These are phyloP conservation scores for Tuber aestivum DNA, from an alignment of 495 filamentous ascomycete species.

Conservation along the genomic window DNA sequence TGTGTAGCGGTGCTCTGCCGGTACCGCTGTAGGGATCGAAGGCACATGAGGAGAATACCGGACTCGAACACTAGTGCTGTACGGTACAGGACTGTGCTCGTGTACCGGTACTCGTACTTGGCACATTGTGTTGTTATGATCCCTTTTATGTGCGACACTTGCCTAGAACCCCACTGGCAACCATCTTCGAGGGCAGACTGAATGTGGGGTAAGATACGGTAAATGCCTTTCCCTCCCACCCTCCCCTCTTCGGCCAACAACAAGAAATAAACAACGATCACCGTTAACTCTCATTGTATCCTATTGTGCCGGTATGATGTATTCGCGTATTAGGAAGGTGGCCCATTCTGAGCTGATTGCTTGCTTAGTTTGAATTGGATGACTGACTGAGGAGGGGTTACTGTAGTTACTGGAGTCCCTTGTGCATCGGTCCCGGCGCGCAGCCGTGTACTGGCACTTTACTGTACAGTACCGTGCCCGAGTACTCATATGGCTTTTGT, in stretches of 20 bases:
- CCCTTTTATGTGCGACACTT: neutral
- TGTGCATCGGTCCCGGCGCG: neutral
- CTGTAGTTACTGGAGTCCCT: neutral
- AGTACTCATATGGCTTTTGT: neutral
- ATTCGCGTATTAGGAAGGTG: neutral
- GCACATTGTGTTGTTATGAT: neutral
- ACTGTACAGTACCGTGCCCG: too few relatives aligned
- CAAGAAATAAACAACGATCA: neutral
- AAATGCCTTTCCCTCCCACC: neutral
- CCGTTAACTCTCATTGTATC: neutral
- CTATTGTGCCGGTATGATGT: neutral
- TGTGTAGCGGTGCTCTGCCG: neutral
- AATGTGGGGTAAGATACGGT: neutral
- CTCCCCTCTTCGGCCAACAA: neutral
- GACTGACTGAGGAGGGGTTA: neutral
- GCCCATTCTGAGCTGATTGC: neutral
- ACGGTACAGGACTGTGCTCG: too few relatives aligned
- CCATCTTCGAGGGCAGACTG: neutral
- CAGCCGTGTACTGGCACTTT: neutral
- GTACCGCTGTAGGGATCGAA: neutral
- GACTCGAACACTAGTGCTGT: too few relatives aligned
- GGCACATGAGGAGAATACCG: neutral
- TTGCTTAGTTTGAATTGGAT: neutral
- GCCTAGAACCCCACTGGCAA: neutral
- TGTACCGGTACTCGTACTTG: too few relatives aligned